These are phyloP conservation scores for Trichoderma breve DNA, from an alignment of 2,329 filamentous ascomycete genomes.

Conservation along the genomic window DNA sequence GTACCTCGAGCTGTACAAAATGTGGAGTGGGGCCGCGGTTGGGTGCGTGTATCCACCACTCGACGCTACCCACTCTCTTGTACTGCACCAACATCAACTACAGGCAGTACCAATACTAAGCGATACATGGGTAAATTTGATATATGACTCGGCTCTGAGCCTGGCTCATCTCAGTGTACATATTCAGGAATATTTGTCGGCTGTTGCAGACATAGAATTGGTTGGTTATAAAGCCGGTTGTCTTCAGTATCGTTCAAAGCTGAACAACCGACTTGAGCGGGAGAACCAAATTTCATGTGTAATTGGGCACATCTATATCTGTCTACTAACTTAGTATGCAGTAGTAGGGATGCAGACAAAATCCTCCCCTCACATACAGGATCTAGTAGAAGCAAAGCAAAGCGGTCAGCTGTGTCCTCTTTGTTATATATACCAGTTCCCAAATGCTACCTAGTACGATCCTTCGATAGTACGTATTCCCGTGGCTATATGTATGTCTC, in stretches of 20 bases:
- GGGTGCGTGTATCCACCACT: conserved; percentile 4
- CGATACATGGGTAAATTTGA: neutral
- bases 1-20: neutral
- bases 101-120: neutral
- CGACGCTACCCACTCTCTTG: neutral
- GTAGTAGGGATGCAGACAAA: neutral
- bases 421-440: neutral
- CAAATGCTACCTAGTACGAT: neutral
- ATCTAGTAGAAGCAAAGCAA: neutral
- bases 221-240: neutral
- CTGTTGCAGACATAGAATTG: neutral
- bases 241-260: neutral
- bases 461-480: neutral
- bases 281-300: neutral
- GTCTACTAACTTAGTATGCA: neutral
- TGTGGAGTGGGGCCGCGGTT: conserved; percentile 6
- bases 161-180: neutral
- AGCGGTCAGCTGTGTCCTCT: neutral
- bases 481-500: neutral
- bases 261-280: neutral
- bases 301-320: neutral
- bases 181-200: neutral
- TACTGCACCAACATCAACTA: conserved; percentile 1
- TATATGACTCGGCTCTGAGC: neutral
- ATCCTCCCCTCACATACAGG: neutral